A percentile compares a stretch with the other conserved stretches of the same genome.
Evolutionary conservation across 495 filamentous ascomycete genomes (phyloP).

Genomic region (Aspergillus coremiiformis): DNA sequence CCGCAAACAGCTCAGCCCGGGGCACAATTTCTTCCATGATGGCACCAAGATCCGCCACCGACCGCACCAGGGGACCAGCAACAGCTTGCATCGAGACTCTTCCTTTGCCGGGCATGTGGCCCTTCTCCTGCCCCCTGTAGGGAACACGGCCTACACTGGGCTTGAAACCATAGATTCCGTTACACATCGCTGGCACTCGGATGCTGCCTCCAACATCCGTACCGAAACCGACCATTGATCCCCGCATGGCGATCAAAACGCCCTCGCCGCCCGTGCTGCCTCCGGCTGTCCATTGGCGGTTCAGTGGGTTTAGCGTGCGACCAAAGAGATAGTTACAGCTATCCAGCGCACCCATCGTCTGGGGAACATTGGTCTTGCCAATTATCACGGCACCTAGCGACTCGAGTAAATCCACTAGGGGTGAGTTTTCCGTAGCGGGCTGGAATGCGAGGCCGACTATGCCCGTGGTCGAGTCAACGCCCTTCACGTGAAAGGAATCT

Average conservation of each 20-base stretch:
- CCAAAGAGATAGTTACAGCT: constrained; percentile 47
- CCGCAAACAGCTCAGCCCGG: constrained; percentile 37
- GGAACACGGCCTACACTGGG: constrained; percentile 53
- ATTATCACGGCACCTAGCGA: constrained; percentile 50
- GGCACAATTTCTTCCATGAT: constrained; percentile 47
- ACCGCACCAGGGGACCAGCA: constrained; percentile 44
- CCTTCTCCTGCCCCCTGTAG: constrained; percentile 38
- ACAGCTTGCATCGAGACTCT: constrained; percentile 39
- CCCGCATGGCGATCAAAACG: constrained; percentile 53
- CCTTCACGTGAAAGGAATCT: constrained; percentile 57
- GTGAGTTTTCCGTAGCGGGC: constrained; percentile 39
- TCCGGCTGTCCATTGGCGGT: constrained; percentile 48
- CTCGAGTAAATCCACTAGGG: constrained; percentile 32
- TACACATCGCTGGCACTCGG: constrained; percentile 52
- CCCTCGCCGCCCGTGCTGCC: constrained; percentile 64
- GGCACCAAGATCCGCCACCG: constrained; percentile 38
- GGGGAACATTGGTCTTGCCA: constrained; percentile 61
- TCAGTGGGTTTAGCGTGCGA: constrained; percentile 55
- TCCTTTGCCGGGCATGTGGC: constrained; percentile 31
- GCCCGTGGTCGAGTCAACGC: constrained; percentile 52
- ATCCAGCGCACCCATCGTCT: constrained; percentile 39
- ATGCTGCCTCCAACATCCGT: constrained; percentile 61
- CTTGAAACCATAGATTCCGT: constrained; percentile 53
- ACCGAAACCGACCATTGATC: constrained; percentile 58
- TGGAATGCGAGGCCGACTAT: constrained; percentile 47